A percentile compares a stretch with the other conserved stretches of the same genome.
These are phyloP conservation scores for Ogataea naganishii DNA, from an alignment of 805 yeast genomes.

Conservation along the genomic window DNA sequence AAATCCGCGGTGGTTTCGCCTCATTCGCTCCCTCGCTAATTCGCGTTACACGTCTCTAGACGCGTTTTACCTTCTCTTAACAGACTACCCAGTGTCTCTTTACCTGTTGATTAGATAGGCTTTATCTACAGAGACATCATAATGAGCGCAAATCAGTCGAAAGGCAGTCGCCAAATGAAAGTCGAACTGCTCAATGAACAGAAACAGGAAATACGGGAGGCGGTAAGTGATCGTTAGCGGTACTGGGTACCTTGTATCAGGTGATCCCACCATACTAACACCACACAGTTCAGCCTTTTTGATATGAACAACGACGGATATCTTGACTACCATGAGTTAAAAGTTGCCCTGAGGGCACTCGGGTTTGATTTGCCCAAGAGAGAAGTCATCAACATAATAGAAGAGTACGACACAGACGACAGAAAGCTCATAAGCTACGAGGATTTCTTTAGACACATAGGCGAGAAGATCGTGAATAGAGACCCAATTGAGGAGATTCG, in stretches of 20 bases:
- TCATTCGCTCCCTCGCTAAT: neutral
- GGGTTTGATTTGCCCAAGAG: constrained; percentile 80
- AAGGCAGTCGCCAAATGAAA: constrained; percentile 32
- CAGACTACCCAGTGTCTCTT: too few relatives aligned
- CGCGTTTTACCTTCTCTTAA: too few relatives aligned
- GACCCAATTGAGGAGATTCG: constrained; percentile 91
- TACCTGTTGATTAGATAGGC: too few relatives aligned
- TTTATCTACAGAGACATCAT: too few relatives aligned
- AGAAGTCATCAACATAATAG: constrained; percentile 67
- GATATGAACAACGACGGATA: constrained; percentile 89
- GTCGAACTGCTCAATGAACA: constrained; percentile 76
- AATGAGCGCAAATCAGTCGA: too few relatives aligned
- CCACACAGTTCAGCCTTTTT: constrained; percentile 55
- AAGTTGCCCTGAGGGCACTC: constrained; percentile 88
- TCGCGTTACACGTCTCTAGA: neutral
- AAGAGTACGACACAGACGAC: constrained; percentile 74
- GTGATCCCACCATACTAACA: neutral
- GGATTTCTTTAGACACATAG: constrained; percentile 73
- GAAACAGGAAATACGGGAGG: constrained; percentile 85
- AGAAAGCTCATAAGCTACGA: constrained; percentile 67
- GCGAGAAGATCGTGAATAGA: constrained; percentile 72
- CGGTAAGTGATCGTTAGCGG: constrained; percentile 30
- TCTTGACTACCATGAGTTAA: constrained; percentile 86
- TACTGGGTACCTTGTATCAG: neutral
- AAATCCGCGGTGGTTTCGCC: neutral